Evolutionary conservation across 2,329 filamentous ascomycete genomes (phyloP), one percentile per base, ranked within the genome.

Genomic region (Akanthomyces uredinophilus): DNA sequence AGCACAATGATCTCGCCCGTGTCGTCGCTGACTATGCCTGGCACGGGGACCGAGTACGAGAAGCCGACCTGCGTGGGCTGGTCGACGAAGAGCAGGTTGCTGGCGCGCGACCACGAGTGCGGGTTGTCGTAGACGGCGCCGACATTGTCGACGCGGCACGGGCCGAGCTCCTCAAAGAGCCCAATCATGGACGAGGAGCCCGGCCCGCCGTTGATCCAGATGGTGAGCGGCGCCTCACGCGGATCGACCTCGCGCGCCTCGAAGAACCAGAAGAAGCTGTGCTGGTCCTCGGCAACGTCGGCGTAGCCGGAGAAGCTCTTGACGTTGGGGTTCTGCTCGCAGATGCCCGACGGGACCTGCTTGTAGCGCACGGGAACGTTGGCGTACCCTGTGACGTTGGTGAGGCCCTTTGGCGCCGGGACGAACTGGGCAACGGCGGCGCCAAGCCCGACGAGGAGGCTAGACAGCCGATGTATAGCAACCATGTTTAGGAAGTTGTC

Each of bases 21-120:
- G 16, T 43, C 37, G 18, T 16, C 37, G 46, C 18, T 20, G 10
- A 51, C 20, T 35, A 49, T 39, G 11, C 43, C 65, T 87, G 69
- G 86, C 85, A 32, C 82, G 16, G 82, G 85, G 16, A 80, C 74
- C 22, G 78, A 79, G 69, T 91, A 86, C 1, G 86, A 89, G 66
- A 89, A 86, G 44, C 84, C 84, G 39, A 90, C 83, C 70, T 90
- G 87, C 60, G 86, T 85, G 10, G 87, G 87, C 81, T 82, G 78
- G 68, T 83, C 80, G 56, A 86, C 79, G 70, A 82, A 86, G 8
- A 86, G 75, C 75, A 80, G 76, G 65, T 79, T 80, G 63, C 77
- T 76, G 59, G 74, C 71, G 24, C 73, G 78, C 70, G 88, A 86
- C 86, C 86, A 89, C 39, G 84, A 83, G 81, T 83, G 88, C 58